Evolutionary conservation across 495 filamentous ascomycete genomes (phyloP).

Genomic region (Aspergillus carlsbadensis): DNA sequence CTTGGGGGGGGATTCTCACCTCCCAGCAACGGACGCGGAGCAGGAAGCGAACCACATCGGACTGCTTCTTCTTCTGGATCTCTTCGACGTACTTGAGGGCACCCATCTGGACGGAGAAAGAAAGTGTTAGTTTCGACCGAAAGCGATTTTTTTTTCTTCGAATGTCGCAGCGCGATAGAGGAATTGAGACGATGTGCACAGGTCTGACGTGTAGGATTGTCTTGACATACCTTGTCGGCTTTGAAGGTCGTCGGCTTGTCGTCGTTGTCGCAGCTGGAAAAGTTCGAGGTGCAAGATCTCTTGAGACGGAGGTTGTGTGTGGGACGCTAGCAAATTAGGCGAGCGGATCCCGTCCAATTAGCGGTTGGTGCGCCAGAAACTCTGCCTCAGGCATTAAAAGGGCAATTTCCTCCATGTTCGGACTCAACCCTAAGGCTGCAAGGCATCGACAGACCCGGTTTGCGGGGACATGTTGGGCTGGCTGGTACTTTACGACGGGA

Average conservation of each 20-base stretch:
- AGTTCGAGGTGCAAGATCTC: conserved; percentile 39
- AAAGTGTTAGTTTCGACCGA: conserved; percentile 9
- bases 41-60: conserved; percentile 97
- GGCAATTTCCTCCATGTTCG: background rate
- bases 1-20: conserved; percentile 69
- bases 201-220: background rate
- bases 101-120: conserved; percentile 62
- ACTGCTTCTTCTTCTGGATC: conserved; percentile 99
- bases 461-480: too few relatives aligned
- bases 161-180: background rate
- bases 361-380: background rate
- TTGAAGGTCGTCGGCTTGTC: conserved; percentile 49
- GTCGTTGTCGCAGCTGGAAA: conserved; percentile 45
- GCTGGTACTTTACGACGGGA: too few relatives aligned
- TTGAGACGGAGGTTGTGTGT: conserved; percentile 42
- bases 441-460: too few relatives aligned
- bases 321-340: conserved; percentile 49
- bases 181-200: background rate
- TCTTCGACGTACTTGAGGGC: conserved; percentile 99
- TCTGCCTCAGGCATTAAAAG: conserved; percentile 18
- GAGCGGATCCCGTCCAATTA: conserved; percentile 27
- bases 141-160: background rate
- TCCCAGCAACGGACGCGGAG: conserved; percentile 99
- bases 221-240: conserved; percentile 50
- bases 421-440: conserved; percentile 10